These are phyloP conservation scores for Endocarpon pusillum DNA, from an alignment of 495 filamentous ascomycete species.

Conservation along the genomic window DNA sequence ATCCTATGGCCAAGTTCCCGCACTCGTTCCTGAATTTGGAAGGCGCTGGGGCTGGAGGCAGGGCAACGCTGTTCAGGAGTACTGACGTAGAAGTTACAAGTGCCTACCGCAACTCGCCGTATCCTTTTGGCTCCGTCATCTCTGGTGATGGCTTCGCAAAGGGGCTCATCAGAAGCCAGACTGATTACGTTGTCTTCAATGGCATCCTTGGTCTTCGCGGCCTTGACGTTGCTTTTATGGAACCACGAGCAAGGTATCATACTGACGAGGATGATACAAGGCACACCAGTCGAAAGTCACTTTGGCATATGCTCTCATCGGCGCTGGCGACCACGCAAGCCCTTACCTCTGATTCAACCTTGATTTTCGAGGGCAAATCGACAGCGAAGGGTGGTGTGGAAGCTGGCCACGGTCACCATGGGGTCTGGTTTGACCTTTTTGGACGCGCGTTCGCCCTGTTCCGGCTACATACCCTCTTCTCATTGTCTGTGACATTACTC, in stretches of 20 bases:
- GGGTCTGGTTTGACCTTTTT: conserved; percentile 92
- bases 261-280: conserved; percentile 74
- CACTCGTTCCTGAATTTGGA: conserved; percentile 89
- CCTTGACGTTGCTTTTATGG: conserved; percentile 80
- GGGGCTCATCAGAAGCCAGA: conserved; percentile 63
- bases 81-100: conserved; percentile 76
- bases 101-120: conserved; percentile 47
- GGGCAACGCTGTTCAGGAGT: conserved; percentile 70
- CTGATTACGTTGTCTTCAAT: conserved; percentile 77
- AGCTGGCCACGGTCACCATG: conserved; percentile 48
- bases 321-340: conserved; percentile 53
- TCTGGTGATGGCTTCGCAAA: conserved; percentile 67
- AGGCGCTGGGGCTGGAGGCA: conserved; percentile 83
- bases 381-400: conserved; percentile 43
- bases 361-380: conserved; percentile 44
- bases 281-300: conserved; percentile 54
- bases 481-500: conserved; percentile 66
- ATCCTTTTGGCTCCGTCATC: conserved; percentile 74
- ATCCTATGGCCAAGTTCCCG: conserved; percentile 57
- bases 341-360: conserved; percentile 51
- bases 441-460: conserved; percentile 69
- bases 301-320: conserved; percentile 90
- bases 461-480: conserved; percentile 64
- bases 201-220: conserved; percentile 70
- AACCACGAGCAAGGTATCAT: conserved; percentile 76